Evolutionary conservation across 768 basidiomycete genomes (phyloP).

Genomic region (Phanerodontia chrysosporium): DNA sequence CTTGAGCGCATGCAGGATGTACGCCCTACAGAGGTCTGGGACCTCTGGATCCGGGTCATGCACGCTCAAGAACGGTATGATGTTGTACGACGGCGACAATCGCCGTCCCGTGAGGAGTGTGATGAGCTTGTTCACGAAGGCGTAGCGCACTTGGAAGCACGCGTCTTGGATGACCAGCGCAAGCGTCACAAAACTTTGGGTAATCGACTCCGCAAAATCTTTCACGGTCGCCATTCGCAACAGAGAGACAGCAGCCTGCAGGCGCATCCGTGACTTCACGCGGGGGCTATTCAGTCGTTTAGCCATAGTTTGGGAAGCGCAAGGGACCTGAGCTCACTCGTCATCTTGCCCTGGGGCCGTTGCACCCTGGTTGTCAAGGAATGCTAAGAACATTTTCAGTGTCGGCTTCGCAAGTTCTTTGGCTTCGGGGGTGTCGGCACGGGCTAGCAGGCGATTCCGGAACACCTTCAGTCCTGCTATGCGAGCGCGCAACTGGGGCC

Average conservation of each 20-base stretch:
- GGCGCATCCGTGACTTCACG: conserved; percentile 72
- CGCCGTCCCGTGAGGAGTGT: conserved; percentile 58
- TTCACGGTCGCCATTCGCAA: conserved; percentile 68
- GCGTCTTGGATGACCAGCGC: conserved; percentile 84
- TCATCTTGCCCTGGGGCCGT: conserved; percentile 24
- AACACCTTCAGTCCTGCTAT: conserved; percentile 76
- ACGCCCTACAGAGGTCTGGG: conserved; percentile 53
- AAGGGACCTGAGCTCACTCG: conserved; percentile 34
- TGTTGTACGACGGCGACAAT: conserved; percentile 69
- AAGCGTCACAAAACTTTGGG: conserved; percentile 60
- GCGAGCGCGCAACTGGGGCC: conserved; percentile 60
- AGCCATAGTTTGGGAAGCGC: background rate
- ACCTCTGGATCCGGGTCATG: conserved; percentile 90
- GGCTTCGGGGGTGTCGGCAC: conserved; percentile 53
- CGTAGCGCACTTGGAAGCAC: conserved; percentile 79
- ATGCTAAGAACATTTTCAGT: conserved; percentile 65
- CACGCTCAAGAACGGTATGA: conserved; percentile 83
- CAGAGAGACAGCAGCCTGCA: conserved; percentile 78
- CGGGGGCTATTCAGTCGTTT: conserved; percentile 36
- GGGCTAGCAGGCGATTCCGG: conserved; percentile 74
- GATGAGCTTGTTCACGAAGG: conserved; percentile 73
- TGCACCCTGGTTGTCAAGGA: conserved; percentile 69
- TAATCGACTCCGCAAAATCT: conserved; percentile 52
- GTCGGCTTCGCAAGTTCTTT: conserved; percentile 70
- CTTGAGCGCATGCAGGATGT: conserved; percentile 45